Base-by-base conservation (phyloP, 768 basidiomycete genomes). In the Sarcomyxa edulis region DNA sequence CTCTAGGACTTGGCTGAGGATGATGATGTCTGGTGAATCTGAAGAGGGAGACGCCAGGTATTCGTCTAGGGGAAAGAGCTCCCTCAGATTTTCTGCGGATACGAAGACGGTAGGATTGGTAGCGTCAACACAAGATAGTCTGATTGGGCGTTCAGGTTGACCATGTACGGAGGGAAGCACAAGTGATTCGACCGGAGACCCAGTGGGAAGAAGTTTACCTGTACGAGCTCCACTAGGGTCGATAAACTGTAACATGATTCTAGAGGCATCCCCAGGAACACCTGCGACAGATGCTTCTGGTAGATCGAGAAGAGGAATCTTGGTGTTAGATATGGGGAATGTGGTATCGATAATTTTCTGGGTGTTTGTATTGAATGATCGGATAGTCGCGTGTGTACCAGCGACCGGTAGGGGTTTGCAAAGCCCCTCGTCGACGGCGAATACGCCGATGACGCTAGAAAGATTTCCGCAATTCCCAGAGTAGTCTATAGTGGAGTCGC, bases 381-480 rank as follows among this genome's bases (percentile, higher is more conserved):
- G 72, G 8, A 85, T 71, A 2, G 73, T 80, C 6, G 65, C 58
- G 5, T 50, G 48, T 18, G 49, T 51, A 22, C 22, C 23, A 25
- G 33, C 39, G 4, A 52, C 44, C 14, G 37, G 40, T 25, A 46
- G 45, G 14, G 57, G 55, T 11, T 43, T 23, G 45, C 70, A 76
- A 15, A 83, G 63, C 1, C 72, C 77, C 47, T 80, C 74, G 53
- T 87, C 84, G 7, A 81, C 55, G 0, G 84, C 84, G 53, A 77
- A 88, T 3, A 77, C 76, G 15, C 86, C 84, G 24, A 86, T 67
- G 71, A 86, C 78, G 49, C 72, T 76, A 0, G 81, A 76, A 26
- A 86, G 62, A 56, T 88, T 88, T 4, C 83, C 84, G 47, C 84
- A 89, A 52, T 85, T 87, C 6, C 84, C 83, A 2, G 77, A 74